A percentile compares a stretch with the other conserved stretches of the same genome.
Evolutionary conservation across 306 rosid species (phyloP).

Genomic region (Trifolium pratense): DNA sequence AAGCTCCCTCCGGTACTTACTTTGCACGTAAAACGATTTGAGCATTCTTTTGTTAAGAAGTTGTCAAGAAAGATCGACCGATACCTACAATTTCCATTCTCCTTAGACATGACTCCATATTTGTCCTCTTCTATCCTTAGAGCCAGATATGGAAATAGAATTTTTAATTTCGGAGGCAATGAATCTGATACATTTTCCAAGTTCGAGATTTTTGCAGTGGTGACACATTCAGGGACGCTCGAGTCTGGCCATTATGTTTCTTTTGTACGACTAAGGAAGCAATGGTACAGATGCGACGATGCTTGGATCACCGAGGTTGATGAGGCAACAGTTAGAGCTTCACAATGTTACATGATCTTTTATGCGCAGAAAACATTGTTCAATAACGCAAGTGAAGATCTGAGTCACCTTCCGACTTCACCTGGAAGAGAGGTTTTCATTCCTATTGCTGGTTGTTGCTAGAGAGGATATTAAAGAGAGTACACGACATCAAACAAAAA

Average conservation of each 20-base stretch:
- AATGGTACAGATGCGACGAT: conserved; percentile 88
- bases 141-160: conserved; percentile 83
- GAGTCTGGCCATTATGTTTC: conserved; percentile 91
- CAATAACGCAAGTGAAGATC: conserved; percentile 60
- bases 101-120: conserved; percentile 84
- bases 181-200: conserved; percentile 66
- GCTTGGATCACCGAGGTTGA: conserved; percentile 93
- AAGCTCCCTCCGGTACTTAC: conserved; percentile 83
- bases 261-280: conserved; percentile 67
- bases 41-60: conserved; percentile 70
- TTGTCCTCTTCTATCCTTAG: conserved; percentile 80
- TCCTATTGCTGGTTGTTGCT: conserved; percentile 65
- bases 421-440: conserved; percentile 52
- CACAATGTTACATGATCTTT: conserved; percentile 90
- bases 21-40: conserved; percentile 83
- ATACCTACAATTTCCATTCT: conserved; percentile 77
- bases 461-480: conserved; percentile 27
- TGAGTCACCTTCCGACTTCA: conserved; percentile 53
- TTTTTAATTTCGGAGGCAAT: conserved; percentile 71
- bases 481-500: conserved; percentile 24
- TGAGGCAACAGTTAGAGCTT: conserved; percentile 76
- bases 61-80: conserved; percentile 74
- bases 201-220: conserved; percentile 81
- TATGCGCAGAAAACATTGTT: conserved; percentile 66
- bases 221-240: conserved; percentile 82